phyloP scores from a whole-genome alignment of 164 flowering plant species.

The Cinnamomum micranthum region DNA sequence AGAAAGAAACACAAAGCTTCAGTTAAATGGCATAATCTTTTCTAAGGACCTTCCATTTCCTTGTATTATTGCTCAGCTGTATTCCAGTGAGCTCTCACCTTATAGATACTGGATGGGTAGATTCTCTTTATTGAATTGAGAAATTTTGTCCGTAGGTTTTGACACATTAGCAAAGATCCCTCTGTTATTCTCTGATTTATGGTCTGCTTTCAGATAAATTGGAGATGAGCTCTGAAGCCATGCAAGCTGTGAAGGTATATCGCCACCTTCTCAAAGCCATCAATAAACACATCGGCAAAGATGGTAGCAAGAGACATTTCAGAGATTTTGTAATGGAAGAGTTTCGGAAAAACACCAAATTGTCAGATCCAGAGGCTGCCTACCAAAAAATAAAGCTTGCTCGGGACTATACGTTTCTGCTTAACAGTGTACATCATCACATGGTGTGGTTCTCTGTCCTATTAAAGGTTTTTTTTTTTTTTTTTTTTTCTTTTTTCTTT shows the following conservation, averaged over 20 bases:
- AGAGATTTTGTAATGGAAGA: conserved; percentile 56
- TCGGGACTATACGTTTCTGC: conserved; percentile 56
- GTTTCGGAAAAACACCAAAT: conserved; percentile 41
- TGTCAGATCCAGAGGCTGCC: conserved; percentile 27
- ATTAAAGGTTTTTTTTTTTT: neutral
- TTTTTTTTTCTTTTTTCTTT: neutral
- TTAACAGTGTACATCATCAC: conserved; percentile 87
- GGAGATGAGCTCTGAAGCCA: conserved; percentile 31
- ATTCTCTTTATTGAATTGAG: no score
- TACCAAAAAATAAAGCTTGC: conserved; percentile 63
- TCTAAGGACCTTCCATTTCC: no score
- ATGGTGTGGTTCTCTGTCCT: conserved; percentile 38
- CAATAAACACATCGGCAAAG: conserved; percentile 60
- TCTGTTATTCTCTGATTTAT: no score
- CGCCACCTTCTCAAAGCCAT: conserved; percentile 62
- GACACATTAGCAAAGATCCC: no score
- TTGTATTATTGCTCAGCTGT: no score
- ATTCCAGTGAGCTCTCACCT: no score
- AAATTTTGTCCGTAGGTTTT: no score
- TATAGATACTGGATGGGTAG: no score
- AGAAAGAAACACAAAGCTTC: no score
- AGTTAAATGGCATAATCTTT: no score
- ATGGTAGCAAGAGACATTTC: conserved; percentile 65
- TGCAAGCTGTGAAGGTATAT: conserved; percentile 44
- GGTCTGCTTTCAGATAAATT: neutral